These are phyloP conservation scores for Bacterosira constricta DNA, from an alignment of 108 stramenopile genomes.

Conservation along the genomic window DNA sequence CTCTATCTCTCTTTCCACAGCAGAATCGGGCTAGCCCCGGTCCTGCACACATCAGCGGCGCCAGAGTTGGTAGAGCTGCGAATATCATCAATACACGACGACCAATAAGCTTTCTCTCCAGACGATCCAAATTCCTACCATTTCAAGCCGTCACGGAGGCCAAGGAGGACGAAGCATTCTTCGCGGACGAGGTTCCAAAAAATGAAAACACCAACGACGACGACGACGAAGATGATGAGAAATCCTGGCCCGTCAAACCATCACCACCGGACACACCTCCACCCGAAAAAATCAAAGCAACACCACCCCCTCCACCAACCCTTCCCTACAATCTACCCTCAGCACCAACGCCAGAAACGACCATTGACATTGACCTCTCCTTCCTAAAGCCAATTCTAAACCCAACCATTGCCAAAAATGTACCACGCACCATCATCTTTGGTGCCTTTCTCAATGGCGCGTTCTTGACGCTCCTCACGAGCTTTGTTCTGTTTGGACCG, in stretches of 20 bases:
- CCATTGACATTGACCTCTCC: neutral
- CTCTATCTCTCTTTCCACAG: no score
- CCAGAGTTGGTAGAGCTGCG: no score
- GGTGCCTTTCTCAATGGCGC: slow-evolving; percentile 66
- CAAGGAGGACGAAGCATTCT: neutral
- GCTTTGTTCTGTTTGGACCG: slow-evolving; percentile 24
- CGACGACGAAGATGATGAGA: neutral
- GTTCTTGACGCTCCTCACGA: slow-evolving; percentile 46
- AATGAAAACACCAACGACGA: slow-evolving; percentile 1
- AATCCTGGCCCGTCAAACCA: slow-evolving; percentile 2
- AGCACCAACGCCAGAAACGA: neutral
- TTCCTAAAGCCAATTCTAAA: slow-evolving; percentile 19
- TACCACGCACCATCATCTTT: slow-evolving; percentile 57
- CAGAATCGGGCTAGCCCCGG: no score
- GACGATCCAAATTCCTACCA: neutral
- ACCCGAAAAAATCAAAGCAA: neutral
- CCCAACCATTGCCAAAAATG: slow-evolving; percentile 57
- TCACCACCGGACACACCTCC: neutral
- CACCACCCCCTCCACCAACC: slow-evolving; percentile 3
- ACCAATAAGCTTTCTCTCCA: neutral
- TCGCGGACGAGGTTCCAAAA: neutral
- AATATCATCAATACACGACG: neutral
- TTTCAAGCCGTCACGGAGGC: neutral
- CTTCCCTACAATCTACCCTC: neutral
- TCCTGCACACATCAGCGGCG: no score